Percentiles rank a stretch among this genome's conserved stretches.
Conservation (phyloP, 2,329 filamentous ascomycete species). For the Magnaporthales sp. region DNA sequence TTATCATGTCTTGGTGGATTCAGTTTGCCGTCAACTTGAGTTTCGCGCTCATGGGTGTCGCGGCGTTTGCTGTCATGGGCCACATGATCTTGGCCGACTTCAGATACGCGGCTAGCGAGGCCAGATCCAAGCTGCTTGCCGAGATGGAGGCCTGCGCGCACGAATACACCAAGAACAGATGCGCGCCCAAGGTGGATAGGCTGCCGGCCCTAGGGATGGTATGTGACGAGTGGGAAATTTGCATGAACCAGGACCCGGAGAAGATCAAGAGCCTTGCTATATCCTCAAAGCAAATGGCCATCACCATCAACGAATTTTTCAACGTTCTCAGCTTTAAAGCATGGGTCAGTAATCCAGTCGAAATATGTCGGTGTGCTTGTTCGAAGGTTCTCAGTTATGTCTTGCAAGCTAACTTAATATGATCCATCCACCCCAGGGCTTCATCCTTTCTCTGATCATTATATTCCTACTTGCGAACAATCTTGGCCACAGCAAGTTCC, state of each 20-base stretch:
- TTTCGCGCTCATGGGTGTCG: conserved; percentile 29
- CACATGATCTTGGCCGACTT: conserved; percentile 68
- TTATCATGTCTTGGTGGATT: conserved; percentile 51
- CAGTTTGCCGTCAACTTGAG: conserved; percentile 55
- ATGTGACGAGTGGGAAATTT: conserved; percentile 76
- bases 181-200: conserved; percentile 51
- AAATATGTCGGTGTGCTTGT: neutral
- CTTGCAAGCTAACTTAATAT: neutral
- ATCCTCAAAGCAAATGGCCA: conserved; percentile 78
- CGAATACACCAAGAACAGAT: conserved; percentile 69
- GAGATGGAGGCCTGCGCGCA: conserved; percentile 67
- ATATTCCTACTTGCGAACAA: conserved; percentile 42
- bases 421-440: conserved; percentile 28
- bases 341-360: conserved; percentile 32
- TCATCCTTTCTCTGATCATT: conserved; percentile 40
- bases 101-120: conserved; percentile 59
- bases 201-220: conserved; percentile 63
- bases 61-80: conserved; percentile 48
- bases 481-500: conserved; percentile 30
- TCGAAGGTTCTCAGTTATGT: neutral
- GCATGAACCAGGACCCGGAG: conserved; percentile 77
- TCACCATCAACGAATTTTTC: conserved; percentile 90
- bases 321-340: conserved; percentile 82
- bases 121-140: conserved; percentile 58
- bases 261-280: conserved; percentile 72